A percentile compares a stretch with the other conserved stretches of the same genome.
phyloP scores from a whole-genome alignment of 371 early-diverging fungal species.

The Amoeboaphelidium occidentale region DNA sequence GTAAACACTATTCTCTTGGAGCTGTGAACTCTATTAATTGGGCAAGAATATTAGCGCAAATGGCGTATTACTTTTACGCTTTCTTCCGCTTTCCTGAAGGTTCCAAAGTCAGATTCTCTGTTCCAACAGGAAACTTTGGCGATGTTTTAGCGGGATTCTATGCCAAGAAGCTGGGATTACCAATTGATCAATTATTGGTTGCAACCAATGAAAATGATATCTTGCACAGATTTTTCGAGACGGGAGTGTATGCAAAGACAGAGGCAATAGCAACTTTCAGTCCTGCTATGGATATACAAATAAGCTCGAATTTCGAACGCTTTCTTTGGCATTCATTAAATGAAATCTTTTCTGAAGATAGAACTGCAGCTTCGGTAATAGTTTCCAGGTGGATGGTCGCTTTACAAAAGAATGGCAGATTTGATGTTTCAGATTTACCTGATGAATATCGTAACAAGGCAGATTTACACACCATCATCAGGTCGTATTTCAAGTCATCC shows the following conservation, averaged over 20 bases:
- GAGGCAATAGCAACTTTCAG: slow-evolving; percentile 27
- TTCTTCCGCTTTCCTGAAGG: slow-evolving; percentile 30
- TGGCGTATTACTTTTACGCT: slow-evolving; percentile 77
- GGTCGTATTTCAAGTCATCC: slow-evolving; percentile 11
- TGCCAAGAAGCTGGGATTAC: slow-evolving; percentile 74
- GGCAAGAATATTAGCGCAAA: slow-evolving; percentile 90
- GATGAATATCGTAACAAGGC: slow-evolving; percentile 38
- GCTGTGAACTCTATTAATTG: slow-evolving; percentile 97
- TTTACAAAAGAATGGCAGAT: slow-evolving; percentile 6
- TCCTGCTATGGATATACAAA: slow-evolving; percentile 94
- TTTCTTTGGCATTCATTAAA: slow-evolving; percentile 46
- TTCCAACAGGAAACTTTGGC: slow-evolving; percentile 97
- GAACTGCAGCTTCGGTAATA: slow-evolving; percentile 12
- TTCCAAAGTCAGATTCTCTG: slow-evolving; percentile 44
- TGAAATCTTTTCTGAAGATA: slow-evolving; percentile 18
- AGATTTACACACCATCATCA: slow-evolving; percentile 30
- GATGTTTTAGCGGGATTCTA: slow-evolving; percentile 86
- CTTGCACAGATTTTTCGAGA: slow-evolving; percentile 68
- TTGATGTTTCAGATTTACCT: slow-evolving; percentile 46
- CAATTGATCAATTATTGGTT: slow-evolving; percentile 45
- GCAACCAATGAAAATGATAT: slow-evolving; percentile 94
- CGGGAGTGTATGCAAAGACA: slow-evolving; percentile 41
- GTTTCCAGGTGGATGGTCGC: not conserved
- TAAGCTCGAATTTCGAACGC: slow-evolving; percentile 90
- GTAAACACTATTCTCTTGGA: slow-evolving; percentile 45